These are phyloP conservation scores for Alternaria postmessia DNA, from an alignment of 2,329 filamentous ascomycete genomes.

Conservation along the genomic window DNA sequence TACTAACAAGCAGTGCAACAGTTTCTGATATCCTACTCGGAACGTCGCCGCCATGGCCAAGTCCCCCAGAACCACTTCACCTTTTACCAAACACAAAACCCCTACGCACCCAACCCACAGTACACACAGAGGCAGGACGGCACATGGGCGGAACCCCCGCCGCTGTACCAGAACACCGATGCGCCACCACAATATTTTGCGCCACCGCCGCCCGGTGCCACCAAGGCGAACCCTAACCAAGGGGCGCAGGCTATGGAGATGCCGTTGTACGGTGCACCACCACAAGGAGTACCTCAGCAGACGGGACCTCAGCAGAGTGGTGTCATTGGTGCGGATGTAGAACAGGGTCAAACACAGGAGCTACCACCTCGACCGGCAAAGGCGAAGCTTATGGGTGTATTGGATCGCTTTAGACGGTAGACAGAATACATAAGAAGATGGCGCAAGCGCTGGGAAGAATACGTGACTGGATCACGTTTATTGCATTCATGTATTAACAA, in stretches of 20 bases:
- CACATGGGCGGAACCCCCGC: slow-evolving; percentile 44
- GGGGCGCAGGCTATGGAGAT: slow-evolving; percentile 34
- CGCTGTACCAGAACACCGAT: slow-evolving; percentile 44
- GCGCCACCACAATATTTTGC: slow-evolving; percentile 46
- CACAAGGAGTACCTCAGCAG: slow-evolving; percentile 8
- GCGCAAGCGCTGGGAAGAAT: neutral
- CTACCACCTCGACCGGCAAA: slow-evolving; percentile 45
- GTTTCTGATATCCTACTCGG: slow-evolving; percentile 54
- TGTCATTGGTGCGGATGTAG: slow-evolving; percentile 34
- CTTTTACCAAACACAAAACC: slow-evolving; percentile 47
- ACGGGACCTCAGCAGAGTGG: slow-evolving; percentile 41
- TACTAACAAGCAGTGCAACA: slow-evolving; percentile 21
- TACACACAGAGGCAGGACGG: slow-evolving; percentile 42
- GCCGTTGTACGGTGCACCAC: slow-evolving; percentile 31
- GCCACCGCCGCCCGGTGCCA: slow-evolving; percentile 42
- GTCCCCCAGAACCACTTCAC: slow-evolving; percentile 49
- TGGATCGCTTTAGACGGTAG: slow-evolving; percentile 41
- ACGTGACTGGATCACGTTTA: slow-evolving; percentile 5
- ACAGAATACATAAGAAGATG: neutral
- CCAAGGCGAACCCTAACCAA: slow-evolving; percentile 42
- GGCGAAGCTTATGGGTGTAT: slow-evolving; percentile 37
- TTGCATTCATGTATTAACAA: neutral
- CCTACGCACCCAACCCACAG: slow-evolving; percentile 19
- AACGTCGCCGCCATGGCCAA: slow-evolving; percentile 47
- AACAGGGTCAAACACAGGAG: slow-evolving; percentile 23